A percentile compares a stretch with the other conserved stretches of the same genome.
Conservation (phyloP, 768 basidiomycete genomes). For the Xerocomellus intermedius region DNA sequence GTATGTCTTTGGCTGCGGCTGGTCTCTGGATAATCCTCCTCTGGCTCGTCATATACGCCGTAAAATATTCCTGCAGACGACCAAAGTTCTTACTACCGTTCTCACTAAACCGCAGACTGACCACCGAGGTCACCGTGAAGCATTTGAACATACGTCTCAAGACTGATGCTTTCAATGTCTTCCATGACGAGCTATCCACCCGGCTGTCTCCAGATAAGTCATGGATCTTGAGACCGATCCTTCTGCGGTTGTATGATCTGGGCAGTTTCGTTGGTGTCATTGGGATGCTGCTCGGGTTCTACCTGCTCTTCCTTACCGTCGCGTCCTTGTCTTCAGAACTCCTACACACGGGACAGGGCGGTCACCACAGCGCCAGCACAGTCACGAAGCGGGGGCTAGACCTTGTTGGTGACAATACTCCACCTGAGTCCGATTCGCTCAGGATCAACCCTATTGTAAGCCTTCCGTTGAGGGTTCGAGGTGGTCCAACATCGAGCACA, state of each 20-base stretch:
- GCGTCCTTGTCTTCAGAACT: conserved; percentile 20
- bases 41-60: conserved; percentile 28
- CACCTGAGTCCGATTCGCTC: not conserved
- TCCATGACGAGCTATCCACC: conserved; percentile 45
- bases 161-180: conserved; percentile 48
- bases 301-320: conserved; percentile 38
- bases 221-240: conserved; percentile 20
- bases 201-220: conserved; percentile 34
- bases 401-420: not conserved
- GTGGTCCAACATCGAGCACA: not conserved
- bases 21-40: conserved; percentile 22
- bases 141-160: conserved; percentile 38
- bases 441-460: conserved; percentile 34
- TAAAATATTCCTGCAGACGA: conserved; percentile 22
- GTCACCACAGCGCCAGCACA: conserved; percentile 3
- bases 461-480: not conserved
- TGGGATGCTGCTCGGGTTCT: conserved; percentile 47
- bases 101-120: conserved; percentile 19
- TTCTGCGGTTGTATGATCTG: conserved; percentile 47
- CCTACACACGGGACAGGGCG: not conserved
- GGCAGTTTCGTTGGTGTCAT: conserved; percentile 45
- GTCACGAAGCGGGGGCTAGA: conserved; percentile 18
- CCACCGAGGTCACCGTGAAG: conserved; percentile 24
- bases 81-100: conserved; percentile 20
- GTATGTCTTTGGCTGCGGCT: conserved; percentile 20